Percentiles rank a stretch among this genome's conserved stretches.
phyloP scores from a whole-genome alignment of 768 basidiomycete genomes.

The Phylloporus arenicola region DNA sequence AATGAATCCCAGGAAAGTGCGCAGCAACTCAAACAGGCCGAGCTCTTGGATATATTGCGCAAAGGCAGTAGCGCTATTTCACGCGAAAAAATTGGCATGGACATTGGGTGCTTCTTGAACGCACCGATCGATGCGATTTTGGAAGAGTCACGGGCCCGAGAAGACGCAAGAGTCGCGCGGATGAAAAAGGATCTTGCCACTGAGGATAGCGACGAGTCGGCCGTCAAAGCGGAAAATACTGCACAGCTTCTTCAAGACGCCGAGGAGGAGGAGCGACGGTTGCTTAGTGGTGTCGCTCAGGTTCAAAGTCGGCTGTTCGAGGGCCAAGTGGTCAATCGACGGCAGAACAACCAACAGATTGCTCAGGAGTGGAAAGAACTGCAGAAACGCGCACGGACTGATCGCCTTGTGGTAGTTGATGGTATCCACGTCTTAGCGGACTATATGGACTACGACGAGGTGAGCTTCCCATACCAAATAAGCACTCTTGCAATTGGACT shows the following conservation, averaged over 20 bases:
- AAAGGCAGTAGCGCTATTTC: constrained; percentile 54
- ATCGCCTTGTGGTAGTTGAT: constrained; percentile 37
- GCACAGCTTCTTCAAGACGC: constrained; percentile 35
- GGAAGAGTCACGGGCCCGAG: constrained; percentile 39
- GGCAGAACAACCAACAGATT: constrained; percentile 38
- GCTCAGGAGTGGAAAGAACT: constrained; percentile 43
- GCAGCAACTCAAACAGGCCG: constrained; percentile 35
- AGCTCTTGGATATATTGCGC: constrained; percentile 53
- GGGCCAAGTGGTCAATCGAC: constrained; percentile 37
- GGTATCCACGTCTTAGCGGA: constrained; percentile 33
- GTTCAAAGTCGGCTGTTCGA: constrained; percentile 58
- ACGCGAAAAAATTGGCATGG: constrained; percentile 33
- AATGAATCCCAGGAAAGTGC: constrained; percentile 23
- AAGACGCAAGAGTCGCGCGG: constrained; percentile 39
- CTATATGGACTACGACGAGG: constrained; percentile 23
- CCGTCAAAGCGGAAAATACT: constrained; percentile 17
- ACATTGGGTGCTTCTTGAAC: constrained; percentile 40
- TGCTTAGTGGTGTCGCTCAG: constrained; percentile 53
- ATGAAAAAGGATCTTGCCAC: constrained; percentile 38
- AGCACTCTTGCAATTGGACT: neutral
- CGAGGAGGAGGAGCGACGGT: constrained; percentile 47
- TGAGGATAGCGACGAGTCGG: constrained; percentile 4
- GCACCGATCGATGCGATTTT: constrained; percentile 43
- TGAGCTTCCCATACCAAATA: constrained; percentile 11
- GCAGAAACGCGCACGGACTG: constrained; percentile 39